Evolutionary conservation across 2,329 filamentous ascomycete genomes (phyloP).

Genomic region (Zasmidium citrigriseum): DNA sequence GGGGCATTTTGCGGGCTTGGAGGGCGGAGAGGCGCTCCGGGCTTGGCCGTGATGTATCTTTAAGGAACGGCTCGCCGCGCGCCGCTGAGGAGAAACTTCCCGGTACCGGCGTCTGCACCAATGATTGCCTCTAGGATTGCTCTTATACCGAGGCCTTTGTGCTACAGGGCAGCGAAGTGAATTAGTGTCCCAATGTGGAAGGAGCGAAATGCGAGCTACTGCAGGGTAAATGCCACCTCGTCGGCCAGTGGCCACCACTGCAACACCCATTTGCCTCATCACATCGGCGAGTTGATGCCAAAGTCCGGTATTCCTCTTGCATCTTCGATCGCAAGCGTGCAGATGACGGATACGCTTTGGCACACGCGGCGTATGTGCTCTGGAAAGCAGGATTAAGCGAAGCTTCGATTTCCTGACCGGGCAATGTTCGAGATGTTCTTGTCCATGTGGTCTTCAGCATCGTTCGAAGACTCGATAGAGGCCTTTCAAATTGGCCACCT

Average conservation of each 20-base stretch:
- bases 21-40: neutral
- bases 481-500: conserved; percentile 44
- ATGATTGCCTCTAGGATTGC: neutral
- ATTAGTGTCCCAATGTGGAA: neutral
- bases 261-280: neutral
- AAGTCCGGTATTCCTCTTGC: neutral
- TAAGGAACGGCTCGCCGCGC: conserved; percentile 4
- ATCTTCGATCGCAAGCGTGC: neutral
- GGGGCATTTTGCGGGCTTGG: neutral
- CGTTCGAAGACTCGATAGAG: conserved; percentile 32
- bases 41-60: neutral
- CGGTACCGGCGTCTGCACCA: neutral
- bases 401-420: no score
- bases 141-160: neutral
- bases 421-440: no score
- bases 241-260: neutral
- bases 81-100: conserved; percentile 9
- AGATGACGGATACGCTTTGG: neutral
- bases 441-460: conserved; percentile 29
- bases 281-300: neutral
- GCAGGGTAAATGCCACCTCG: conserved; percentile 4
- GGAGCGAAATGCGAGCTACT: neutral
- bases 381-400: neutral
- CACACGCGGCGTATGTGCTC: neutral
- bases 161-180: conserved; percentile 1